Conservation (phyloP, 176 grass and related monocot species). For the Ensete glaucum region DNA sequence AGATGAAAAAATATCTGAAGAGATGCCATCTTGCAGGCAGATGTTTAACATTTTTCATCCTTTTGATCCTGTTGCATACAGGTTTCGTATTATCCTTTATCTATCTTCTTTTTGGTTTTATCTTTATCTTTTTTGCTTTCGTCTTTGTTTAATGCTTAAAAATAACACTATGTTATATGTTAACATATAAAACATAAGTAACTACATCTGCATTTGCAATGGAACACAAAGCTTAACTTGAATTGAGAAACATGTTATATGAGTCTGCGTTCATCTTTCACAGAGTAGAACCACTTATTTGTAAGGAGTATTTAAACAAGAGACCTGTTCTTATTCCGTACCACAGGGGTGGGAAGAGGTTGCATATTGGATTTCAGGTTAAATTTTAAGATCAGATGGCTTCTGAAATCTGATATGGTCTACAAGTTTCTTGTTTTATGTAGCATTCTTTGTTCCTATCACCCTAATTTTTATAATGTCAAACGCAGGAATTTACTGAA, state of each 20-base stretch:
- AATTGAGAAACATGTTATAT: conserved; percentile 35
- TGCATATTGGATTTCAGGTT: conserved; percentile 86
- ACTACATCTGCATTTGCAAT: background rate
- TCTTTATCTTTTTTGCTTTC: background rate
- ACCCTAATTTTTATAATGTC: background rate
- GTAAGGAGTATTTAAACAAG: conserved; percentile 79
- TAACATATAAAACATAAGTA: background rate
- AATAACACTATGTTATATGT: background rate
- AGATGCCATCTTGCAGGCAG: conserved; percentile 81
- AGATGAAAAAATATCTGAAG: conserved; percentile 71
- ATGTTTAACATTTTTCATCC: conserved; percentile 99
- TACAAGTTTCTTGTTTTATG: background rate
- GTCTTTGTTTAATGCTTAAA: background rate
- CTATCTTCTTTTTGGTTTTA: background rate
- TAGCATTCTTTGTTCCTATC: background rate
- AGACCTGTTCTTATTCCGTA: conserved; percentile 85
- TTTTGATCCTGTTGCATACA: conserved; percentile 94
- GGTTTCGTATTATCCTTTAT: conserved; percentile 30
- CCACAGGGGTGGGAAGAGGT: conserved; percentile 85
- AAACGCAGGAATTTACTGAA: conserved; percentile 67
- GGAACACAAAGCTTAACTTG: conserved; percentile 21
- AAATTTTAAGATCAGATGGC: background rate
- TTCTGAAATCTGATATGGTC: background rate
- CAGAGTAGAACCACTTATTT: conserved; percentile 97
- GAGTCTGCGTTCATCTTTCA: conserved; percentile 49